Evolutionary conservation across 2,329 filamentous ascomycete species (phyloP).

Genomic region (Fusarium vanettenii): DNA sequence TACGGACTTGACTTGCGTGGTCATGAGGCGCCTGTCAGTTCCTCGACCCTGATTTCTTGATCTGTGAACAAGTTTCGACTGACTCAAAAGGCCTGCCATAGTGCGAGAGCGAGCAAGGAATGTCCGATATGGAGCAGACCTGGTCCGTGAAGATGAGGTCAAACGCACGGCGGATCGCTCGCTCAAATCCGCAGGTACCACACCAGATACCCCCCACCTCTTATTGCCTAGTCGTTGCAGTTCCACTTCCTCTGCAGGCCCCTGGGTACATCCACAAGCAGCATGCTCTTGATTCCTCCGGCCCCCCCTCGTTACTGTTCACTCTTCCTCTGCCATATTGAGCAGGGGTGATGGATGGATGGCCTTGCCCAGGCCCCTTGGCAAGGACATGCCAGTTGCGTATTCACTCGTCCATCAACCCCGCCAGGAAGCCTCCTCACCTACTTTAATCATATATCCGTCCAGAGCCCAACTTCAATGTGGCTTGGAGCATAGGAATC

Average conservation of each 20-base stretch:
- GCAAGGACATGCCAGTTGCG: constrained; percentile 39
- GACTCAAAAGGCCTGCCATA: constrained; percentile 1
- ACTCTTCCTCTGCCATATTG: constrained; percentile 54
- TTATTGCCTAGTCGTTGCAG: constrained; percentile 28
- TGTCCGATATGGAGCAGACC: constrained; percentile 29
- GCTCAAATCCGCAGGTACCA: constrained; percentile 35
- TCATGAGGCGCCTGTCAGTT: constrained; percentile 1
- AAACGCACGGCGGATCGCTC: constrained; percentile 41
- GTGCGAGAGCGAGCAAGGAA: constrained; percentile 19
- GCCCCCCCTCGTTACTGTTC: constrained; percentile 58
- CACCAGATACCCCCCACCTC: constrained; percentile 32
- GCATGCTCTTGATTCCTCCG: constrained; percentile 54
- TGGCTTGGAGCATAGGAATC: constrained; percentile 18
- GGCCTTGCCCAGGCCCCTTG: constrained; percentile 37
- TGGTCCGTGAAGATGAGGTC: constrained; percentile 38
- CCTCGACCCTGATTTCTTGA: neutral
- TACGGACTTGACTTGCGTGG: neutral
- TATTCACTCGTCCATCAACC: constrained; percentile 33
- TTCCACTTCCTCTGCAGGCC: constrained; percentile 36
- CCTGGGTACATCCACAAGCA: constrained; percentile 32
- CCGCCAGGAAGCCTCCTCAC: constrained; percentile 30
- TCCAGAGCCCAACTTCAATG: constrained; percentile 32
- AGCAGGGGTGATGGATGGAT: constrained; percentile 34
- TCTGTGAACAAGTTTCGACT: constrained; percentile 3
- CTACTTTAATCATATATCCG: constrained; percentile 43